Base-by-base conservation (phyloP, 2,329 filamentous ascomycete species). In the Fusarium tupiense region DNA sequence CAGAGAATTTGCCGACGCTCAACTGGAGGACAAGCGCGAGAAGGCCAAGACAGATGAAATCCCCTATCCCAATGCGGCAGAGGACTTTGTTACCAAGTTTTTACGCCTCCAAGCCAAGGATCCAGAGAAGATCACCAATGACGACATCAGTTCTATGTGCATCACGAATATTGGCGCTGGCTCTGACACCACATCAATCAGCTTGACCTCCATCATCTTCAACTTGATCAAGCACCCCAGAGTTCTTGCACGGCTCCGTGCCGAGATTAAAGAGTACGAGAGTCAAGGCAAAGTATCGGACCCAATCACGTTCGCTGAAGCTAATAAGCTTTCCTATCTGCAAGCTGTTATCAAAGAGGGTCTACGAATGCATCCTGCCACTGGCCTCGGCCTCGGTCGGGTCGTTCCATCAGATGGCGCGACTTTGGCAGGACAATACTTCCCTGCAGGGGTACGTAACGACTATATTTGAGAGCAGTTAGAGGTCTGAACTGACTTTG, bases 1-100 rank as follows among this genome's bases (percentile, higher is more conserved):
- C 3, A 4, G 22, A 5, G 16, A 33, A 2, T 44, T 44, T 6
- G 26, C 53, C 1, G 2, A 33, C 14, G 8, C 11, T 1, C 26
- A 44, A 20, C 22, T 57, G 0, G 17, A 57, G 14, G 22, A 44
- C 0, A 57, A 57, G 26, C 53, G 53, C 16, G 26, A 57, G 11
- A 44, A 12, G 53, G 6, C 4, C 38, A 9, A 33, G 3, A 7
- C 20, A 44, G 22, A 12, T 24, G 11, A 31, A 7, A 2, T 5
- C 1, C 0, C 4, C 2, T 0, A 20, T n/a, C 2, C 3, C 4
- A 3, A 43, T 24, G 37, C 3, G 2, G 38, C 38, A 33, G 53
- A 44, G 22, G 53, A 44, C 26, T 57, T 57, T 12, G 13, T 44
- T 12, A 44, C 26, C 26, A 57, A 57, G 22, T 20, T 57, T 2